These are phyloP conservation scores for Decorospora gaudefroyi DNA, from an alignment of 2,329 filamentous ascomycete species.

Conservation along the genomic window DNA sequence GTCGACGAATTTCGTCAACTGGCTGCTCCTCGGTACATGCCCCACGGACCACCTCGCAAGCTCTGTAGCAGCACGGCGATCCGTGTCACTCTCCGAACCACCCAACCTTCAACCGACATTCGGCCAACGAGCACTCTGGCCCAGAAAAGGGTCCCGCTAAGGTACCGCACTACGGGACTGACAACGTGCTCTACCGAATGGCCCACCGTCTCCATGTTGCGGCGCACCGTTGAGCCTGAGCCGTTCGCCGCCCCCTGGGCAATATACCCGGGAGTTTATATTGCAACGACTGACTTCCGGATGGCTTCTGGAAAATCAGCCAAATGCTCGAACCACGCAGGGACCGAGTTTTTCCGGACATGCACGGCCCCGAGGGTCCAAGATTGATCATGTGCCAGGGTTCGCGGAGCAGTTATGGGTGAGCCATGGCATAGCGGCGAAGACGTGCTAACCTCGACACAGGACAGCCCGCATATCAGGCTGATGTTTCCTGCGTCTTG, in stretches of 20 bases:
- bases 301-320: constrained; percentile 24
- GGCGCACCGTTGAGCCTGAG: constrained; percentile 19
- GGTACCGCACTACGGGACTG: constrained; percentile 31
- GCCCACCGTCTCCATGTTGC: constrained; percentile 17
- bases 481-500: constrained; percentile 35
- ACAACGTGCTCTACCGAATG: constrained; percentile 30
- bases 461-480: constrained; percentile 41
- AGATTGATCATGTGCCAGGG: constrained; percentile 20
- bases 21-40: constrained; percentile 35
- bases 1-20: constrained; percentile 35
- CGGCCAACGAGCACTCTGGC: constrained; percentile 18
- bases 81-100: too few species aligned
- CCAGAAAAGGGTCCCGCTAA: constrained; percentile 23
- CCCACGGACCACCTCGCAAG: too few species aligned
- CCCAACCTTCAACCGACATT: constrained; percentile 24
- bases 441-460: constrained; percentile 28
- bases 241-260: constrained; percentile 22
- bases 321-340: constrained; percentile 29
- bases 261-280: constrained; percentile 29
- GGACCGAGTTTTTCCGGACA: constrained; percentile 12
- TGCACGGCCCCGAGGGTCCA: constrained; percentile 15
- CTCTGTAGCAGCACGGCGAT: too few species aligned
- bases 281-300: constrained; percentile 21
- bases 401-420: constrained; percentile 17
- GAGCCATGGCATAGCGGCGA: constrained; percentile 20